phyloP scores from a whole-genome alignment of 352 stramenopile genomes.

The Phytophthora citricola region DNA sequence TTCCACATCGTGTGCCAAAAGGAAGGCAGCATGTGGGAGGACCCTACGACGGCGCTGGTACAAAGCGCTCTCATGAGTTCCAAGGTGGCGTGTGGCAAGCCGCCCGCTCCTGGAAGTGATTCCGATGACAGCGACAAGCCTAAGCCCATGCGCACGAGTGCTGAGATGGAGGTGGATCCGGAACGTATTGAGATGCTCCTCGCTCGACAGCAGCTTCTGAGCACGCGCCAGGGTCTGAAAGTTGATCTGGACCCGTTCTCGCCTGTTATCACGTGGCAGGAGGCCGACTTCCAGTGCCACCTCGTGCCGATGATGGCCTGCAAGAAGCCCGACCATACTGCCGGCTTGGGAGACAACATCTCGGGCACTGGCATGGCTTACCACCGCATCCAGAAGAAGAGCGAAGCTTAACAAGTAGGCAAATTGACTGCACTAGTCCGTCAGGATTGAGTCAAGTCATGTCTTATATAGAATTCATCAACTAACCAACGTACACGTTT shows the following conservation, averaged over 20 bases:
- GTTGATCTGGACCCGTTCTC: constrained; percentile 74
- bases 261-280: constrained; percentile 70
- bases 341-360: constrained; percentile 87
- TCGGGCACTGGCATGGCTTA: constrained; percentile 86
- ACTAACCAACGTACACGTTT: constrained; percentile 20
- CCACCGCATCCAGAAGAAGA: constrained; percentile 64
- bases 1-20: constrained; percentile 90
- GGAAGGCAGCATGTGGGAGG: constrained; percentile 63
- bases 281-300: constrained; percentile 79
- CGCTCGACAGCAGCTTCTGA: constrained; percentile 60
- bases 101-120: constrained; percentile 37
- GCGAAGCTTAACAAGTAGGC: constrained; percentile 19
- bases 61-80: constrained; percentile 85
- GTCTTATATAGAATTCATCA: constrained; percentile 31
- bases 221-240: constrained; percentile 57
- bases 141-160: constrained; percentile 53
- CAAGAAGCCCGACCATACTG: constrained; percentile 83
- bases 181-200: constrained; percentile 77
- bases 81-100: constrained; percentile 80
- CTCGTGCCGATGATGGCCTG: constrained; percentile 85
- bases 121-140: constrained; percentile 21
- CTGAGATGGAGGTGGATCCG: constrained; percentile 75
- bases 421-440: constrained; percentile 14
- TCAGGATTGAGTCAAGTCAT: constrained; percentile 19
- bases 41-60: constrained; percentile 72